phyloP scores from a whole-genome alignment of 495 filamentous ascomycete genomes.

The Penicillium steckii region DNA sequence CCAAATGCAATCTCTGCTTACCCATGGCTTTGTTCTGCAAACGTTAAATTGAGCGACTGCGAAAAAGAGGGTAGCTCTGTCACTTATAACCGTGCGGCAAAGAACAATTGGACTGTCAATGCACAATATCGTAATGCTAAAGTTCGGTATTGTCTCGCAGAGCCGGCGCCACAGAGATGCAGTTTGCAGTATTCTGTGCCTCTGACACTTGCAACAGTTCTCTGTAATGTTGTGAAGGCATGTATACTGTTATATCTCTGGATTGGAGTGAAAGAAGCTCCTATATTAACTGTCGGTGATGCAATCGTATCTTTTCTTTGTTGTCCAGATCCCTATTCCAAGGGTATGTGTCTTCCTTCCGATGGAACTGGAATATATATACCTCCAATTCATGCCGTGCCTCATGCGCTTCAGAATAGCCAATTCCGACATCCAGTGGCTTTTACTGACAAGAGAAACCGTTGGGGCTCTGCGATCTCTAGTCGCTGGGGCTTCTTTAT shows the following conservation, averaged over 20 bases:
- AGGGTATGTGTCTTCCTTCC: background rate
- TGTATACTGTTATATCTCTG: conserved; percentile 4
- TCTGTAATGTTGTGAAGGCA: background rate
- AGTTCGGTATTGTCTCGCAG: background rate
- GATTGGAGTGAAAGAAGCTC: background rate
- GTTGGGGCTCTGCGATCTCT: conserved; percentile 2
- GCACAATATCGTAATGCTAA: too few relatives aligned
- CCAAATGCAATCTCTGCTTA: too few relatives aligned
- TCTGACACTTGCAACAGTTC: background rate
- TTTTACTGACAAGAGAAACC: background rate
- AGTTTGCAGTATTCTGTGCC: background rate
- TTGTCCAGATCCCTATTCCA: conserved; percentile 28
- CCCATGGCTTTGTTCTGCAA: too few relatives aligned
- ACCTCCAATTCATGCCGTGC: background rate
- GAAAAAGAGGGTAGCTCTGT: too few relatives aligned
- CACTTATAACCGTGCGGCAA: too few relatives aligned
- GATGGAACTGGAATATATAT: background rate
- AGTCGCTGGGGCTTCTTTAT: background rate
- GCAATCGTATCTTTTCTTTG: conserved; percentile 49
- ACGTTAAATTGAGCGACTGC: too few relatives aligned
- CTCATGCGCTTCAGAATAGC: background rate
- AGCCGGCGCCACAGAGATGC: background rate
- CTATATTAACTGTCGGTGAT: conserved; percentile 47
- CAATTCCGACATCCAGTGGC: background rate
- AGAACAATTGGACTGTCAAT: too few relatives aligned